Base-by-base conservation (phyloP, 2,329 filamentous ascomycete species). In the Colletotrichum paranaense region DNA sequence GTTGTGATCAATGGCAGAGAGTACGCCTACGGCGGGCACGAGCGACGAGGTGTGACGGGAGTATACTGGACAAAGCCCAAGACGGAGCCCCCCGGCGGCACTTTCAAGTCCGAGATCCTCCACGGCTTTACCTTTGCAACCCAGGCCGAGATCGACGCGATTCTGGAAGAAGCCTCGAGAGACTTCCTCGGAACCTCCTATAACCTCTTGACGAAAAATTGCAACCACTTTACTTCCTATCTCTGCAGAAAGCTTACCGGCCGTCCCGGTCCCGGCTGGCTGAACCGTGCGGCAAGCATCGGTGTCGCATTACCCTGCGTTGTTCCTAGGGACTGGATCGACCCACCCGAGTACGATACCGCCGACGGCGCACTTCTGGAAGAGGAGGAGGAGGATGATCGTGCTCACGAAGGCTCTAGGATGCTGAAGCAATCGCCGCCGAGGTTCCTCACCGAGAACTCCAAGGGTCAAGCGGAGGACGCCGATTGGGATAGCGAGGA, bases 21-120 rank as follows among this genome's bases (percentile, higher is more conserved):
- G 85, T 97, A 97, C 80, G 94, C 94, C 26, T 97, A 94, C 78
- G 94, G 94, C 56, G 94, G 94, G 1, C 94, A 97, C 81, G 91
- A 94, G 79, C 89, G 89, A 77, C 89, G 85, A 62, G 89, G 89
- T 28, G 82, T 92, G 69, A 96, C 93, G 4, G 94, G 94, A 62
- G 94, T 97, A 9, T 97, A 97, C 84, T 95, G 92, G 91, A 96
- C 94, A 19, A 91, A 87, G 75, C 94, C 94, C 1, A 88, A 87
- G 76, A 89, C 90, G 38, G 90, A 92, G 62, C 94, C 94, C 0
- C 93, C 94, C 0, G 94, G 94, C 38, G 94, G 93, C 57, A 94
- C 92, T 1, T 96, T 95, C 84, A 89, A 89, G 78, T 90, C 88
- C 80, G 91, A 93, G 78, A 91, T 97, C 64, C 86, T 97, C 14